Conservation (phyloP, 108 stramenopile genomes). For the Pelagomonas calceolata region DNA sequence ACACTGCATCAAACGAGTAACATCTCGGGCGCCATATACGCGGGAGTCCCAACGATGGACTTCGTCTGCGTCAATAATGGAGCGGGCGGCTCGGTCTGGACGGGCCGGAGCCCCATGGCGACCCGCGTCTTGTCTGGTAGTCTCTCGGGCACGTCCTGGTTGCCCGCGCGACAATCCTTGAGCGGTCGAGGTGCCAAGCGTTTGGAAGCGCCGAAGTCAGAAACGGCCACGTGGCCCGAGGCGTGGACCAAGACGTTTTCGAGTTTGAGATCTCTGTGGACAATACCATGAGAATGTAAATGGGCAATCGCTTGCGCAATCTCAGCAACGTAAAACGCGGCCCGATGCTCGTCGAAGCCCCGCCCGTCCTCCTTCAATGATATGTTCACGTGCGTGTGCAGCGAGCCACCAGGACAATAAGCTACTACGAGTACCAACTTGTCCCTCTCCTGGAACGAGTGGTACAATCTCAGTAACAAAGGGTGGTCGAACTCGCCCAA, state of each 20-base stretch:
- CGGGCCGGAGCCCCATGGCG: too few species aligned
- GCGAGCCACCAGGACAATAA: slow-evolving; percentile 78
- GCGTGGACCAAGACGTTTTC: slow-evolving; percentile 50
- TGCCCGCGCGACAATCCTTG: too few species aligned
- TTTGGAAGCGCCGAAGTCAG: slow-evolving; percentile 62
- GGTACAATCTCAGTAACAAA: slow-evolving; percentile 68
- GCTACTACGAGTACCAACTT: slow-evolving; percentile 80
- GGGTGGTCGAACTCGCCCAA: slow-evolving; percentile 80
- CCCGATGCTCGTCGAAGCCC: not conserved
- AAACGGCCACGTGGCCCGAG: slow-evolving; percentile 50
- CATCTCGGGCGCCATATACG: slow-evolving; percentile 52
- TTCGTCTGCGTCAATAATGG: too few species aligned
- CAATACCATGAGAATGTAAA: slow-evolving; percentile 27
- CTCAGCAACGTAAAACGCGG: not conserved
- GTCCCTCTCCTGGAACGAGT: slow-evolving; percentile 71
- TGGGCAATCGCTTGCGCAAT: slow-evolving; percentile 6
- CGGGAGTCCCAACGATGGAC: slow-evolving; percentile 32
- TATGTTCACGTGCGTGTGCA: not conserved
- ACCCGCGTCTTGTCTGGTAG: too few species aligned
- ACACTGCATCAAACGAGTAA: too few species aligned
- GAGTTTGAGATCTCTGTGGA: slow-evolving; percentile 44
- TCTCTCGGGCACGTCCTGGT: too few species aligned
- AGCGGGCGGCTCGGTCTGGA: too few species aligned
- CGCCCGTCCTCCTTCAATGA: not conserved
- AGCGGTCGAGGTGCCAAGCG: not conserved